phyloP scores from a whole-genome alignment of 2,329 filamentous ascomycete genomes.

The Dothistroma pini region DNA sequence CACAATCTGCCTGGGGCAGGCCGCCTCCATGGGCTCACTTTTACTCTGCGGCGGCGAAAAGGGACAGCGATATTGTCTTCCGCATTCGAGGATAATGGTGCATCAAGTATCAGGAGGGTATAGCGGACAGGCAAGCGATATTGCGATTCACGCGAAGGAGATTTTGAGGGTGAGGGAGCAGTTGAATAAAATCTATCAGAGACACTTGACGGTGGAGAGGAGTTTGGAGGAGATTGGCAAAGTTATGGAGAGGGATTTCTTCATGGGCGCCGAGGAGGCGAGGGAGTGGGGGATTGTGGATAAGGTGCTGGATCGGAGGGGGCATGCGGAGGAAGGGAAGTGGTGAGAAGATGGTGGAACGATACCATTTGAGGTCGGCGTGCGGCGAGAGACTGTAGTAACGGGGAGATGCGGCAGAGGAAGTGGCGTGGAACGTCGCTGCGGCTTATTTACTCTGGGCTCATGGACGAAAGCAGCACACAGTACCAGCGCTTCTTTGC shows the following conservation, averaged over 20 bases:
- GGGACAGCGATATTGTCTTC: constrained; percentile 81
- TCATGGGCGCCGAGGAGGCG: constrained; percentile 84
- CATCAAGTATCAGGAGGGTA: constrained; percentile 86
- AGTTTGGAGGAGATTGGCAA: constrained; percentile 80
- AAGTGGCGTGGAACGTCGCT: too few relatives aligned
- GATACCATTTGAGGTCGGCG: too few relatives aligned
- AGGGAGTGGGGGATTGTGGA: constrained; percentile 88
- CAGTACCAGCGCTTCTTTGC: too few relatives aligned
- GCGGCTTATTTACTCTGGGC: too few relatives aligned
- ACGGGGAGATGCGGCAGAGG: too few relatives aligned
- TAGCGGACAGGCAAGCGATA: constrained; percentile 68
- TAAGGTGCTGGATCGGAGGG: constrained; percentile 70
- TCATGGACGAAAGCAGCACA: too few relatives aligned
- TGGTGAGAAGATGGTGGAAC: neutral
- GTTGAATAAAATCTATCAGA: constrained; percentile 84
- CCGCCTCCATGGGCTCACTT: constrained; percentile 90
- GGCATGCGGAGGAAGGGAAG: constrained; percentile 36
- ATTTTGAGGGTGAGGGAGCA: constrained; percentile 82
- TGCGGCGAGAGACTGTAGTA: too few relatives aligned
- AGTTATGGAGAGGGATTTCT: constrained; percentile 96
- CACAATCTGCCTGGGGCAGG: constrained; percentile 91
- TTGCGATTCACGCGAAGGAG: constrained; percentile 95
- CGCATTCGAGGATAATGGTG: constrained; percentile 95
- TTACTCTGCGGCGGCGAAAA: constrained; percentile 80
- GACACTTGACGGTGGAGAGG: constrained; percentile 79